These are phyloP conservation scores for Phytophthora syringae DNA, from an alignment of 352 stramenopile genomes.

Conservation along the genomic window DNA sequence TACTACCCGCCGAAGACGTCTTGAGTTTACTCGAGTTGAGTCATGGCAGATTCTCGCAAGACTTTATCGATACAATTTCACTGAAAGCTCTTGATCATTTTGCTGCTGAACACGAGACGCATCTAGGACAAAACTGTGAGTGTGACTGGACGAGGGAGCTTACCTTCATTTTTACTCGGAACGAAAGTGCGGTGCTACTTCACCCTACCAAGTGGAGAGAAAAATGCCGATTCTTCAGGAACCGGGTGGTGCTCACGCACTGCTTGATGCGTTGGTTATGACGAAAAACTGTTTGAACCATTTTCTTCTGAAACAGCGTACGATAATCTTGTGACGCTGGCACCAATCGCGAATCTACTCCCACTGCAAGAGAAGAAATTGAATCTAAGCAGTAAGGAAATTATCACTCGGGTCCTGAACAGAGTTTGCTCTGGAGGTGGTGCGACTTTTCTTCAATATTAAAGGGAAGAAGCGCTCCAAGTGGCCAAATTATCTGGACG, in stretches of 20 bases:
- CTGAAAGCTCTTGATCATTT: no score
- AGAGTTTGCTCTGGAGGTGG: not conserved
- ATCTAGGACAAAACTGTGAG: no score
- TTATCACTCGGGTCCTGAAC: not conserved
- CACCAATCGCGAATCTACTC: not conserved
- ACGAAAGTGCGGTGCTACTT: not conserved
- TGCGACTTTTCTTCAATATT: no score
- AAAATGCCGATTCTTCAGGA: not conserved
- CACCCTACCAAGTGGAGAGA: not conserved
- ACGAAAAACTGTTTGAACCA: not conserved
- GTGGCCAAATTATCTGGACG: no score
- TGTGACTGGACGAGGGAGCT: no score
- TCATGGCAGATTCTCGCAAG: no score
- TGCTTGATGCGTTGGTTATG: slow-evolving; percentile 2
- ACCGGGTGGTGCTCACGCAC: not conserved
- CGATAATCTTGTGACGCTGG: not conserved
- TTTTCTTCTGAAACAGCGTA: not conserved
- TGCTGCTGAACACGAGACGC: no score
- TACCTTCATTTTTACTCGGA: no score
- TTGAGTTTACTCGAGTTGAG: no score
- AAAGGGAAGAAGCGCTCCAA: no score
- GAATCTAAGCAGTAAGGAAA: not conserved
- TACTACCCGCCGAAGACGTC: no score
- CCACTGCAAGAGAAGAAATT: not conserved
- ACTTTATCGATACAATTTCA: no score